Base-by-base conservation (phyloP, 495 filamentous ascomycete genomes). In the Penicillium parvum region DNA sequence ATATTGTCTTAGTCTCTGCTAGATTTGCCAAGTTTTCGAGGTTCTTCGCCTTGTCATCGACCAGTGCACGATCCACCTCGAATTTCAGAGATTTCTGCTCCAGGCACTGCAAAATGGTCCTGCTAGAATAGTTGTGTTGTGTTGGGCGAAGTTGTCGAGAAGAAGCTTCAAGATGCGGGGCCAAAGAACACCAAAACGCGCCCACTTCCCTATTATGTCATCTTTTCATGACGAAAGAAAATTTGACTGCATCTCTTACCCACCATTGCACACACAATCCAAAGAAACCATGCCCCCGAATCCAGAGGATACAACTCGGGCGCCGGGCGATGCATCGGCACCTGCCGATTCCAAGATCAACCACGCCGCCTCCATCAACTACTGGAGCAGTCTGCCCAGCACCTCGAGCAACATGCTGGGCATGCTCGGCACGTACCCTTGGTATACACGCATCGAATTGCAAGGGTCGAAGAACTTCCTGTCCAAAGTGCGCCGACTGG, bases 361-460 rank as follows among this genome's bases (percentile, higher is more conserved):
- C 25, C 61, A 63, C 49, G 55, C 65, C 26, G 61, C 65, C 21
- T 63, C 65, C n/a, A 52, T 69, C 34, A 40, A 47, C 17, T 95
- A 95, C 75, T 95, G 88, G 90, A 75, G 79, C 53, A 65, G 71
- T 47, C 68, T 87, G 45, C 69, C 81, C n/a, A 74, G 86, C 27
- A 82, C 81, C 43, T 72, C 82, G 38, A 78, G 82, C 56, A 85
- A 86, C 50, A 92, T 96, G 85, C 83, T 97, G 1, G 65, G 87
- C 55, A 91, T 96, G 85, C 83, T 97, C 0, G 65, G 90, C 52
- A 85, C 86, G 29, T 90, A 76, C 51, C 85, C 84, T 0, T 72
- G 81, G 57, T 76, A 90, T 58, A 83, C 79, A 20, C 75, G 78
- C 40, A 75, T 86, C 52, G 91, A 96, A 57, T 74, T 95, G 0